Evolutionary conservation across 148 eudicot species (phyloP).

Genomic region (Rhododendron ovatum): DNA sequence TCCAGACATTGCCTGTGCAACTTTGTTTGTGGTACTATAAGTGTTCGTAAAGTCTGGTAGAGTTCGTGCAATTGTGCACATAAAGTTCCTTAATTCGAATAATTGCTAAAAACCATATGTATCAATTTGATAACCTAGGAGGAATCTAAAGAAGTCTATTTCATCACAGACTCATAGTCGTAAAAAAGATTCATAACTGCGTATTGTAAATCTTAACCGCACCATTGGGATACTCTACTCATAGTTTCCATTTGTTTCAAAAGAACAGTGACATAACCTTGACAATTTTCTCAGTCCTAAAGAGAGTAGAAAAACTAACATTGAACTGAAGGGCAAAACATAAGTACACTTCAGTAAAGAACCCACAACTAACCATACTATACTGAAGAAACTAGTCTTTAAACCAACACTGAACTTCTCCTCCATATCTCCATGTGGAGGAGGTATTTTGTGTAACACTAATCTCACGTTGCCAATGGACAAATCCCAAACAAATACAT

Average conservation of each 20-base stretch:
- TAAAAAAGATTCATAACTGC: not conserved
- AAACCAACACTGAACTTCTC: not conserved
- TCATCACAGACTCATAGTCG: not conserved
- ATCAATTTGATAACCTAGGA: not conserved
- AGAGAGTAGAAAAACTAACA: not conserved
- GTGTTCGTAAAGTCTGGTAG: no score
- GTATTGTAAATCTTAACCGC: not conserved
- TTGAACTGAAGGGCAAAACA: not conserved
- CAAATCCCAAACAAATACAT: no score
- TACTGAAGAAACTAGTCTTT: not conserved
- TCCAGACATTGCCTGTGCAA: not conserved
- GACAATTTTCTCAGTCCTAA: not conserved
- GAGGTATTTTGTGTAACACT: not conserved
- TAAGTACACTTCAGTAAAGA: not conserved
- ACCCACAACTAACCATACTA: not conserved
- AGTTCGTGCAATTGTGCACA: not conserved
- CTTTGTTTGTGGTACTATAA: no score
- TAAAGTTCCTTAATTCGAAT: not conserved
- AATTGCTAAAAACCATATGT: not conserved
- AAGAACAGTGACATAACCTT: not conserved
- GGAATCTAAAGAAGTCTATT: not conserved
- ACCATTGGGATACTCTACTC: not conserved
- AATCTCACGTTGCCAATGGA: not conserved
- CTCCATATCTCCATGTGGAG: not conserved
- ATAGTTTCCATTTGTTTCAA: not conserved